Evolutionary conservation across 176 grass and related monocot genomes (phyloP), one percentile per base, ranked within the genome.

Genomic region (Aegilops bicornis): DNA sequence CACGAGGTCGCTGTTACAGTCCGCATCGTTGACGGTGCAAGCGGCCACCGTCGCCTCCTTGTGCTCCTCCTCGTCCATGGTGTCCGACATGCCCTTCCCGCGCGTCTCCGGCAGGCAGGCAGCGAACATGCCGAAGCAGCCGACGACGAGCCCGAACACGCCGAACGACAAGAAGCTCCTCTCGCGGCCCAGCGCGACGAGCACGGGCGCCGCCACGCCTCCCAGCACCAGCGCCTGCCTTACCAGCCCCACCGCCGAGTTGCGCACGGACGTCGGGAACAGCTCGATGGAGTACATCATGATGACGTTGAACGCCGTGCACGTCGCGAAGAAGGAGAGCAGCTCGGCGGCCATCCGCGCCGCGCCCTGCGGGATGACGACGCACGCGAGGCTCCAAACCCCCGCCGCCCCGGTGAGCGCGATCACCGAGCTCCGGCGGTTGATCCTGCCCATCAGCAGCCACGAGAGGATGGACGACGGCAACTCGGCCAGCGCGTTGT

Each of bases 21-120:
- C 73, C 17, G 40, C 54, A 54, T 31, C 64, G 2, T 50, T 2
- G 74, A 10, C 30, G 22, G 79, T 48, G 73, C 40, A 56, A 9
- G 14, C 6, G 64, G 20, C 83, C 9, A 30, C 68, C 23, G 83
- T 9, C 29, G 73, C 79, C 23, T 89, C 79, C 74, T 98, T 94
- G 30, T 37, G 12, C 64, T 95, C 93, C 86, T 98, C 93, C 86
- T 98, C 96, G 40, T 98, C 96, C 91, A 98, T 89, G 78, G 96
- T 98, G 84, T 98, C 96, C 7, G 91, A 91, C 42, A 95, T 95
- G 80, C 29, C 79, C 69, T 75, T 84, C 8, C 96, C 96, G 56
- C 83, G 90, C 2, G 93, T 98, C 90, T 98, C 93, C 59, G 96
- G 96, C 15, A 98, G 73, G 79, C 86, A 94, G 1, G 47, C 79